Evolutionary conservation across 2,329 filamentous ascomycete genomes (phyloP).

Genomic region (Keithomyces neogunnii): DNA sequence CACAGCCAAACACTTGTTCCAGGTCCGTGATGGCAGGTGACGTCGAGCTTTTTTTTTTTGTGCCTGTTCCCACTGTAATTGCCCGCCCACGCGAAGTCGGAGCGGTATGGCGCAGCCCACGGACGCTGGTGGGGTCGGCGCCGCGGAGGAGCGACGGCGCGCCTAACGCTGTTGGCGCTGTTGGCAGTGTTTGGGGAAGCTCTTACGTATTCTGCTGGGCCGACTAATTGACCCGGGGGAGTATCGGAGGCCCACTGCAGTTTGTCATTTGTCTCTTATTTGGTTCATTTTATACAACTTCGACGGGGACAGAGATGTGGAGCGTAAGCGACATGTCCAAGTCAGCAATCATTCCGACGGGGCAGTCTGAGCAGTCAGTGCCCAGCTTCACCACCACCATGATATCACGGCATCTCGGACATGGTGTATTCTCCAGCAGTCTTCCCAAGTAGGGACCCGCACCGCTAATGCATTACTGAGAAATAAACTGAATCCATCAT

Average conservation of each 20-base stretch:
- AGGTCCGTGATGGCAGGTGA: neutral
- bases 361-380: too few relatives aligned
- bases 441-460: too few relatives aligned
- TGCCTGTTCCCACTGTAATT: neutral
- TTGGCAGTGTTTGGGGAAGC: neutral
- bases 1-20: neutral
- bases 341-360: too few relatives aligned
- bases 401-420: too few relatives aligned
- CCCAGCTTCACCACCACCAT: too few relatives aligned
- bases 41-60: neutral
- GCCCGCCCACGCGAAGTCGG: neutral
- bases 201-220: conserved; percentile 1
- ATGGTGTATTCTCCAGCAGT: too few relatives aligned
- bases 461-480: too few relatives aligned
- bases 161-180: neutral
- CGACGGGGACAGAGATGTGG: too few relatives aligned
- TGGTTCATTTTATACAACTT: too few relatives aligned
- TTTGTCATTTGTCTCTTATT: neutral
- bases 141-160: neutral
- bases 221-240: neutral
- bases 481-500: too few relatives aligned
- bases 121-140: neutral
- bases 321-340: too few relatives aligned
- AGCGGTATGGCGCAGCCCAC: conserved; percentile 2
- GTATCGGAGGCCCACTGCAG: neutral